Evolutionary conservation across 1,284 basidiomycete species (phyloP), one percentile per base, ranked within the genome.

Genomic region (Malassezia caprae): DNA sequence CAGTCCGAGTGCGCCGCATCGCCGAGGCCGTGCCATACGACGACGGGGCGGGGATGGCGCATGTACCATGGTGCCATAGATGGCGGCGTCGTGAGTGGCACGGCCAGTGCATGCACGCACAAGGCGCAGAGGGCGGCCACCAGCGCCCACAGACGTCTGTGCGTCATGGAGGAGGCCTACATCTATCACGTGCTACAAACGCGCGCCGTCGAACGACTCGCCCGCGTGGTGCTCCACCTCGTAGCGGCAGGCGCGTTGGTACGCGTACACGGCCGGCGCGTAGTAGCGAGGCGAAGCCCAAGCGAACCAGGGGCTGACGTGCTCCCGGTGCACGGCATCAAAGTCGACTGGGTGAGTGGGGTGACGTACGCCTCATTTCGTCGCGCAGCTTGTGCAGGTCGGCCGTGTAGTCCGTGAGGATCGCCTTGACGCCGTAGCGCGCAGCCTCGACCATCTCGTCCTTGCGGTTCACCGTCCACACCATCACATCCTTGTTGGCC

Each of bases 361-460:
- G 86, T 77, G 17, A 46, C 44, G 10, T 46, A 46, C 44, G 30
- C 66, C 79, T 76, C 49, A 91, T 78, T 37, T 82, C 80, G 21
- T 78, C 76, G 42, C 89, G 82, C 61, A 93, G 72, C 46, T 83
- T 80, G 30, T 90, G 78, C 82, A 87, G 90, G 3, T 80, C 81
- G 65, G 81, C 81, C 5, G 89, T 89, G 56, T 77, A 77, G 67
- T 98, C 93, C 4, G 90, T 93, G 60, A 98, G 81, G 63, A 98
- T 87, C 10, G 84, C 89, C 68, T 86, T 82, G 19, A 88, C 86
- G 58, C 83, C 87, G 93, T 90, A 96, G 62, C 89, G 80, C 17
- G 86, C 85, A 58, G 88, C 89, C 81, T 96, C 88, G 78, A 93
- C 86, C 91, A 98, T 96, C 73, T 93, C 85, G 57, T 83, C 82